phyloP scores from a whole-genome alignment of 192 early-diverging fungal species.

The Gamsiella multidivaricata region DNA sequence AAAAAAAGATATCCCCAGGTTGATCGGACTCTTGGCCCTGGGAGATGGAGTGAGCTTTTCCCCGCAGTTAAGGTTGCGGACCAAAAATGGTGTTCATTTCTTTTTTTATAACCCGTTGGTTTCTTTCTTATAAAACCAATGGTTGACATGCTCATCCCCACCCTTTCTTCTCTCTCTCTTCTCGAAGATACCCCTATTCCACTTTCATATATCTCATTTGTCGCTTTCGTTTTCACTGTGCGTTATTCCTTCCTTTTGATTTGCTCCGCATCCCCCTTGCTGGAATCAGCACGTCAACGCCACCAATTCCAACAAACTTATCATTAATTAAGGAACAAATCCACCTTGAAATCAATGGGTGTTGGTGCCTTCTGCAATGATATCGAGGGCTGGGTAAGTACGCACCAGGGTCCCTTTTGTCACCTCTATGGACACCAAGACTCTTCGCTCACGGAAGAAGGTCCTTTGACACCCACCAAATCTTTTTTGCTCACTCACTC shows the following conservation, averaged over 20 bases:
- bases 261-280: no score
- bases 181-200: not conserved
- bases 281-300: not conserved
- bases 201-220: no score
- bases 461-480: no score
- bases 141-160: not conserved
- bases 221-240: no score
- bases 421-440: no score
- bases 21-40: no score
- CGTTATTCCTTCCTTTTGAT: no score
- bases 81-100: conserved; percentile 38
- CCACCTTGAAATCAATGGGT: conserved; percentile 6
- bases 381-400: conserved; percentile 39
- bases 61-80: not conserved
- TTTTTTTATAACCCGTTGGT: not conserved
- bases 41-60: not conserved
- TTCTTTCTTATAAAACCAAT: not conserved
- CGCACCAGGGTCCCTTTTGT: no score
- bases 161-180: not conserved
- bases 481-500: not conserved
- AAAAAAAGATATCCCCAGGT: not conserved
- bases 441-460: no score
- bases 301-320: not conserved
- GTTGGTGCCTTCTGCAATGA: conserved; percentile 21
- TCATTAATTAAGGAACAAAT: not conserved